A percentile compares a stretch with the other conserved stretches of the same genome.
Conservation (phyloP, 768 basidiomycete species). For the Suillus spraguei region DNA sequence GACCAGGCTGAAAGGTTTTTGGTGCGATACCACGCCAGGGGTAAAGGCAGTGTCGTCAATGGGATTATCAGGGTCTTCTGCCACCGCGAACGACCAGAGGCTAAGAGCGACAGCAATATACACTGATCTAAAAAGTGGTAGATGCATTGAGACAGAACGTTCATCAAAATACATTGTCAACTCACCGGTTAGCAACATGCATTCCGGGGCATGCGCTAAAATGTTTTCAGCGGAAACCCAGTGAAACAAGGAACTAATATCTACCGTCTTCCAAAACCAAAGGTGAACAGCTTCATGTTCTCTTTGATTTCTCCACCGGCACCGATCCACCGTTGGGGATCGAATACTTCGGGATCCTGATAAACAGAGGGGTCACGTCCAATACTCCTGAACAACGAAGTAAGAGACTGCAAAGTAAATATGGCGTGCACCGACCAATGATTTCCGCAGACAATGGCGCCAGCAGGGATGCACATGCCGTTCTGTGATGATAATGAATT, state of each 20-base stretch:
- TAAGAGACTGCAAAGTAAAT: background rate
- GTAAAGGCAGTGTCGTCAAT: constrained; percentile 67
- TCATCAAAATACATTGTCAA: background rate
- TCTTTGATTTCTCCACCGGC: constrained; percentile 43
- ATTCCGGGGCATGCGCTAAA: constrained; percentile 49
- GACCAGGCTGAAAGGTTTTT: constrained; percentile 55
- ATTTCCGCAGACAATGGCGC: constrained; percentile 35
- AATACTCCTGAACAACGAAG: constrained; percentile 37
- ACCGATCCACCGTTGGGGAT: constrained; percentile 56
- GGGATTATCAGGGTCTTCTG: constrained; percentile 47
- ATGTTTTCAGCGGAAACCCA: background rate
- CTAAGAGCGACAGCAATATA: constrained; percentile 63
- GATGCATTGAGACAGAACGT: background rate
- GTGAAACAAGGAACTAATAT: background rate
- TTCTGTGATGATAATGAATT: constrained; percentile 25
- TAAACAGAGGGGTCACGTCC: constrained; percentile 52
- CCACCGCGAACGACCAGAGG: constrained; percentile 64
- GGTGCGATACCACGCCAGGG: constrained; percentile 64
- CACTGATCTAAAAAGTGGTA: constrained; percentile 45
- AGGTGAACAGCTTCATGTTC: constrained; percentile 47
- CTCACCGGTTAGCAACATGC: constrained; percentile 40
- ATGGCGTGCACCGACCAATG: constrained; percentile 24
- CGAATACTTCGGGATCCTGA: constrained; percentile 55
- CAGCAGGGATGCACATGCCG: constrained; percentile 36
- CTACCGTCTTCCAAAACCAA: constrained; percentile 54